Percentiles rank a stretch among this genome's conserved stretches.
Evolutionary conservation across 176 grass and related monocot genomes (phyloP).

Genomic region (Urochloa ruziziensis): DNA sequence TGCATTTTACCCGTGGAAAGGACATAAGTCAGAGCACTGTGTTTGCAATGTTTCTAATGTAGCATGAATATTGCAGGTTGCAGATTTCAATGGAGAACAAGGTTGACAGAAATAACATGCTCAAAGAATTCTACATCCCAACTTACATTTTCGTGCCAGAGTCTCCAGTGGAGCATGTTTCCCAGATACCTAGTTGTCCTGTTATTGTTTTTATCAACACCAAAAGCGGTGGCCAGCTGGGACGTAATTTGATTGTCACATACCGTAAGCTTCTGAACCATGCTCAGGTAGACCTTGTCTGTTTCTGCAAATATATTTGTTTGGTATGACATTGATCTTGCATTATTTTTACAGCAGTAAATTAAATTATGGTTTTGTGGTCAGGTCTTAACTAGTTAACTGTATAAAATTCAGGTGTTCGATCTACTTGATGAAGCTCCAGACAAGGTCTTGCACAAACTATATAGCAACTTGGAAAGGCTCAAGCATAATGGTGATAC

Average conservation of each 20-base stretch:
- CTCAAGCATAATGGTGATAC: conserved; percentile 60
- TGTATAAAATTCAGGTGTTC: conserved; percentile 67
- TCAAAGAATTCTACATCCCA: conserved; percentile 84
- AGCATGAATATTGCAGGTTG: conserved; percentile 40
- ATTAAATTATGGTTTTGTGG: conserved; percentile 1
- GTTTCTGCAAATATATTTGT: conserved; percentile 4
- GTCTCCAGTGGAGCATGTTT: conserved; percentile 32
- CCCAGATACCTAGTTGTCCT: conserved; percentile 65
- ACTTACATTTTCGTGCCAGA: conserved; percentile 61
- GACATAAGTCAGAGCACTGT: not conserved
- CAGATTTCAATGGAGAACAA: conserved; percentile 39
- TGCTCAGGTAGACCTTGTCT: conserved; percentile 63
- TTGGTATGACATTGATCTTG: not conserved
- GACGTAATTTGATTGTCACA: conserved; percentile 62
- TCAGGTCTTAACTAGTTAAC: conserved; percentile 31
- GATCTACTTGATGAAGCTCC: conserved; percentile 73
- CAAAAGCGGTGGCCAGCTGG: conserved; percentile 87
- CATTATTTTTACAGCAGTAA: conserved; percentile 3
- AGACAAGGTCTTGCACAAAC: conserved; percentile 72
- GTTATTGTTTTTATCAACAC: conserved; percentile 93
- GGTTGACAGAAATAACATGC: conserved; percentile 27
- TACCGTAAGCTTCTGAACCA: conserved; percentile 77
- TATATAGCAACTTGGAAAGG: conserved; percentile 83
- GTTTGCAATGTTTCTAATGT: conserved; percentile 2
- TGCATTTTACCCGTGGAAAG: not conserved